Evolutionary conservation across 495 filamentous ascomycete species (phyloP).

Genomic region (Cercophora sp.): DNA sequence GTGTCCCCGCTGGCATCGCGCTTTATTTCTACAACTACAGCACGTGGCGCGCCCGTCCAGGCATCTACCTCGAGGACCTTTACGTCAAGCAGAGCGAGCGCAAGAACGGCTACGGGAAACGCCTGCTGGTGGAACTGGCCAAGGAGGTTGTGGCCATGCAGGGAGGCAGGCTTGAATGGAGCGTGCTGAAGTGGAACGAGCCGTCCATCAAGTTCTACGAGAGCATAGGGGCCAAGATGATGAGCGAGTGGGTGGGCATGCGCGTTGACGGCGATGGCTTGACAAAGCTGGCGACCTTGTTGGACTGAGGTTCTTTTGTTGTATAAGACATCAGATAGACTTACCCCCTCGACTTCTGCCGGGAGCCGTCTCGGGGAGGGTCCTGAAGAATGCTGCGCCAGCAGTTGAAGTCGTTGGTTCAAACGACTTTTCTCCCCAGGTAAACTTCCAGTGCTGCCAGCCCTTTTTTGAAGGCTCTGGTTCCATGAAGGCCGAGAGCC

Average conservation of each 20-base stretch:
- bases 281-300: slow-evolving; percentile 51
- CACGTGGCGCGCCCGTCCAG: slow-evolving; percentile 82
- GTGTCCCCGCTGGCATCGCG: slow-evolving; percentile 50
- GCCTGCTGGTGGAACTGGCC: slow-evolving; percentile 71
- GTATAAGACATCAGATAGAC: neutral
- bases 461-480: slow-evolving; percentile 15
- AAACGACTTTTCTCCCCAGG: slow-evolving; percentile 29
- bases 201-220: slow-evolving; percentile 86
- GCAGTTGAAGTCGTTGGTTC: slow-evolving; percentile 15
- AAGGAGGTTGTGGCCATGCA: slow-evolving; percentile 66
- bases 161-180: slow-evolving; percentile 85
- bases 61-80: slow-evolving; percentile 92
- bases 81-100: slow-evolving; percentile 71
- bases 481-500: slow-evolving; percentile 28
- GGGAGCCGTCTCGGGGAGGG: too few relatives aligned
- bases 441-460: slow-evolving; percentile 31
- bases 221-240: slow-evolving; percentile 70
- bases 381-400: too few relatives aligned
- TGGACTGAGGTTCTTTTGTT: slow-evolving; percentile 26
- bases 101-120: slow-evolving; percentile 73
- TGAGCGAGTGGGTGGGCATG: slow-evolving; percentile 90
- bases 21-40: slow-evolving; percentile 59
- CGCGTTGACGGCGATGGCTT: slow-evolving; percentile 75
- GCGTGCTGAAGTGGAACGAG: slow-evolving; percentile 87
- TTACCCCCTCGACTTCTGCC: too few relatives aligned